Evolutionary conservation across 768 basidiomycete genomes (phyloP).

Genomic region (Leccinum boreale): DNA sequence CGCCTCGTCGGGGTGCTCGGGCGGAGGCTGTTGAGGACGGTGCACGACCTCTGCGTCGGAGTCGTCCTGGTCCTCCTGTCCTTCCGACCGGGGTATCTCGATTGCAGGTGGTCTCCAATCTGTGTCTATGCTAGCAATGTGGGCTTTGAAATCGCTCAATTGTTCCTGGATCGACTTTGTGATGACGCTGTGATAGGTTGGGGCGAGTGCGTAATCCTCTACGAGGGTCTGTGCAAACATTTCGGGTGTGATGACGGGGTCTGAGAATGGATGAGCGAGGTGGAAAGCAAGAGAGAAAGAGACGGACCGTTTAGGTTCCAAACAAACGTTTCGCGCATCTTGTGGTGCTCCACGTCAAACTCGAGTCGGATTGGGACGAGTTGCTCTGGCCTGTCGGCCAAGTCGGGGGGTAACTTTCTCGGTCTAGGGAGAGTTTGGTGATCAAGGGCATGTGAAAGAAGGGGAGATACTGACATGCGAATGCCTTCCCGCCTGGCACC

Average conservation of each 20-base stretch:
- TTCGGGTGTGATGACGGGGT: constrained; percentile 87
- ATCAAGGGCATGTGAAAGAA: background rate
- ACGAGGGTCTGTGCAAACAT: constrained; percentile 86
- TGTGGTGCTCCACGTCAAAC: constrained; percentile 91
- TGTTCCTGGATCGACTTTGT: constrained; percentile 86
- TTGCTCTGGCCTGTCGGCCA: constrained; percentile 66
- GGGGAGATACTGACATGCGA: constrained; percentile 59
- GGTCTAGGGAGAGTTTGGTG: constrained; percentile 43
- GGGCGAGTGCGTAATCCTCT: constrained; percentile 82
- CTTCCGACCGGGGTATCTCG: constrained; percentile 25
- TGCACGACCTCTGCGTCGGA: constrained; percentile 26
- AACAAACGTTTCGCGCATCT: constrained; percentile 93
- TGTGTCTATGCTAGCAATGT: constrained; percentile 54
- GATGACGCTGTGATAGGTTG: constrained; percentile 63
- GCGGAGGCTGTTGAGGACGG: constrained; percentile 8
- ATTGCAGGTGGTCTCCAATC: constrained; percentile 30
- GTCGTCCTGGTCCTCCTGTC: constrained; percentile 29
- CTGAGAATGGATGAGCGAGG: constrained; percentile 37
- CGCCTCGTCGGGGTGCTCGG: constrained; percentile 24
- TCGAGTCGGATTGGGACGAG: constrained; percentile 96
- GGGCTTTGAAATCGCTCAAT: constrained; percentile 72
- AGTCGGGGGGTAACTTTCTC: constrained; percentile 50
- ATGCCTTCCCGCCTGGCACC: constrained; percentile 63
- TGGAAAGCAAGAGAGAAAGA: background rate
- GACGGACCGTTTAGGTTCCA: constrained; percentile 93